phyloP scores from a whole-genome alignment of 345 rosid species.

The Atalantia buxifolia region DNA sequence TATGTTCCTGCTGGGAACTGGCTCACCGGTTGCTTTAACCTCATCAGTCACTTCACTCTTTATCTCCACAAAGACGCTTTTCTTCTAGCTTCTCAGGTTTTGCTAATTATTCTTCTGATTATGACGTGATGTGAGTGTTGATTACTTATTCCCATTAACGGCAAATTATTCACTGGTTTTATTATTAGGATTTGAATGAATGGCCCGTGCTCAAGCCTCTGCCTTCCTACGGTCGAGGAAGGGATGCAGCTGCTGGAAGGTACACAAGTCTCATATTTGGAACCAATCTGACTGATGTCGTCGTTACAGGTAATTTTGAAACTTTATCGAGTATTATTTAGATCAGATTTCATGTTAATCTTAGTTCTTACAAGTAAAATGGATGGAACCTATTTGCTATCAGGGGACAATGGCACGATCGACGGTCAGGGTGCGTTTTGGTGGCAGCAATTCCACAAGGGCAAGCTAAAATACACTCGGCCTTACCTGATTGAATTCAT shows the following conservation, averaged over 20 bases:
- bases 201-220: conserved; percentile 70
- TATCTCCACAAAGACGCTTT: conserved; percentile 78
- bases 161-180: background rate
- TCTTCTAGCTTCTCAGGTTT: conserved; percentile 81
- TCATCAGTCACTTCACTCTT: conserved; percentile 83
- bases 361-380: background rate
- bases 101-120: no score
- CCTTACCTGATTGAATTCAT: conserved; percentile 87
- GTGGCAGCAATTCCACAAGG: conserved; percentile 84
- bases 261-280: conserved; percentile 79
- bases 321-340: no score
- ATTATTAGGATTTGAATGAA: conserved; percentile 49
- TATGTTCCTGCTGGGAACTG: conserved; percentile 81
- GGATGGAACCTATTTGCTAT: background rate
- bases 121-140: no score
- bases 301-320: conserved; percentile 58
- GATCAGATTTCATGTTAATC: background rate
- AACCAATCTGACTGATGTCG: conserved; percentile 80
- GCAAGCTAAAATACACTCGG: conserved; percentile 78
- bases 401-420: conserved; percentile 82
- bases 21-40: conserved; percentile 84
- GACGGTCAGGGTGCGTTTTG: conserved; percentile 91
- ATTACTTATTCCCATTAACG: background rate
- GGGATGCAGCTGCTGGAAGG: conserved; percentile 88
- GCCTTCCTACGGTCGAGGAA: conserved; percentile 92